Evolutionary conservation across 352 stramenopile species (phyloP), one percentile per base, ranked within the genome.

Genomic region (Pythium oligandrum): DNA sequence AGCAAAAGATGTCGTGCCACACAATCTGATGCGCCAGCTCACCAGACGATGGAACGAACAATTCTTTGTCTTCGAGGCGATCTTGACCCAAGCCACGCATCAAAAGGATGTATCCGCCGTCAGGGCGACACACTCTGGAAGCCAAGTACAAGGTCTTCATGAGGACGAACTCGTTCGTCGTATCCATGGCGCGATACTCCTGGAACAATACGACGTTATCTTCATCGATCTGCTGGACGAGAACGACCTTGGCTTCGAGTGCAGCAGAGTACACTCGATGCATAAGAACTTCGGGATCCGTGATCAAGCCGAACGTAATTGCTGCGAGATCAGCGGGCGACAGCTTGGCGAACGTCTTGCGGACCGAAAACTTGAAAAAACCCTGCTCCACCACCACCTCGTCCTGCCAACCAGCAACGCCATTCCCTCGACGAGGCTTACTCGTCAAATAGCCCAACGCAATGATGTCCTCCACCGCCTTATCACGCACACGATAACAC

Each of bases 81-180:
- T 71, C 68, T 10, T 62, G 40, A 9, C 68, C 57, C 6, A 83
- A 40, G n/a, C 64, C 68, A 31, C 72, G 64, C 38, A 69, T 68
- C 2, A 68, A 6, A 2, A 58, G 31, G 12, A 68, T 33, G 37
- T 57, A 52, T 9, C 60, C 60, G 2, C 40, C 53, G n/a, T 46
- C 30, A 0, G 44, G 7, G 33, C 6, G 3, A 56, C 43, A 6
- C 60, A 50, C 4, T 26, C 17, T 26, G 17, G 60, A 53, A 2
- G 52, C 60, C 12, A 68, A 43, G 37, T 55, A 63, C 6, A 68
- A 38, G 44, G 51, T 68, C 51, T 68, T 68, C 60, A 68, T 60
- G 34, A 63, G 54, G 30, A 53, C 32, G 40, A 46, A 60, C 44
- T 63, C 50, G 49, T 68, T 50, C 17, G 48, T 59, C 30, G 53